Conservation (phyloP, 192 early-diverging fungal genomes). For the Jimgerdemannia lactiflua region DNA sequence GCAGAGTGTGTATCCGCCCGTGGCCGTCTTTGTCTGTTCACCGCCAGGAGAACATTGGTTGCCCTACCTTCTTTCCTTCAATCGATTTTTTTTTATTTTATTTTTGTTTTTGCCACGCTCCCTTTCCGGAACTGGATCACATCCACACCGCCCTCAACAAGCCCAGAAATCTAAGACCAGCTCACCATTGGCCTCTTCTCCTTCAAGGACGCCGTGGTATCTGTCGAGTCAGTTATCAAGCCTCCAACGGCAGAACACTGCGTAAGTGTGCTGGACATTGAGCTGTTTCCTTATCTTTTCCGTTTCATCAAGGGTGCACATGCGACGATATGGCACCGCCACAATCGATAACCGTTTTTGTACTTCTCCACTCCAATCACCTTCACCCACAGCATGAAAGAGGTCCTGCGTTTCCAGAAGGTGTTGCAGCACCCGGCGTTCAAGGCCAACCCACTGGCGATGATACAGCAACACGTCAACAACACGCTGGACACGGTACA, state of each 20-base stretch:
- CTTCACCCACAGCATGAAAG: slow-evolving; percentile 42
- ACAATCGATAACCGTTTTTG: background rate
- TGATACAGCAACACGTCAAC: slow-evolving; percentile 70
- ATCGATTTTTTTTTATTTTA: background rate
- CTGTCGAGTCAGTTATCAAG: background rate
- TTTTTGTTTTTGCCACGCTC: background rate
- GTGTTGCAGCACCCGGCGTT: slow-evolving; percentile 71
- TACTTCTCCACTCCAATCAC: background rate
- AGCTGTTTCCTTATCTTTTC: background rate
- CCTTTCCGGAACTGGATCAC: background rate
- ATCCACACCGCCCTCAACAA: background rate
- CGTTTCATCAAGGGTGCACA: background rate
- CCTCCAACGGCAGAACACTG: background rate
- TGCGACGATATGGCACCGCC: too few species aligned
- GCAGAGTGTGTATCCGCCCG: background rate
- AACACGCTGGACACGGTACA: slow-evolving; percentile 42
- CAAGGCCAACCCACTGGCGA: slow-evolving; percentile 63
- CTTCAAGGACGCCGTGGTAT: background rate
- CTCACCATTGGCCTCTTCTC: background rate
- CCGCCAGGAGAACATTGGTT: too few species aligned
- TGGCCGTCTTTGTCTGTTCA: too few species aligned
- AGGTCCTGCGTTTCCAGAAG: slow-evolving; percentile 72
- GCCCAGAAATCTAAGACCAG: background rate
- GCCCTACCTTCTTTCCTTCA: background rate
- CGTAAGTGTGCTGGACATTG: background rate